Evolutionary conservation across 1,139 yeast species (phyloP).

Genomic region (Diutina scorzettiae): DNA sequence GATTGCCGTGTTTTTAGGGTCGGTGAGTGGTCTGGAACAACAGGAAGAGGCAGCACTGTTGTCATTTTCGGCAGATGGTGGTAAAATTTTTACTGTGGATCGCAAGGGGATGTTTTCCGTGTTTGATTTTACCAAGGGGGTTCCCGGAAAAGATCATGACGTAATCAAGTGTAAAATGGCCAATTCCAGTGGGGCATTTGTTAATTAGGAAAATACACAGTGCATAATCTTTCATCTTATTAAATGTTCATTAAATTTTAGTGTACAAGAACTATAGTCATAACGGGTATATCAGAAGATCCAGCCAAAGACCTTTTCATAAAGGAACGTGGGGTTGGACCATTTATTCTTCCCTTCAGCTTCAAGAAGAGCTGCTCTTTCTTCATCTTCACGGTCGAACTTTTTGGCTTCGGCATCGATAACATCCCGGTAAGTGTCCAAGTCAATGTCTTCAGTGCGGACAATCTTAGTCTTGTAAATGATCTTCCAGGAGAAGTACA

Average conservation of each 20-base stretch:
- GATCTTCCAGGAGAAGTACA: conserved; percentile 49
- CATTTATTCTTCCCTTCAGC: conserved; percentile 30
- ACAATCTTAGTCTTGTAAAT: conserved; percentile 39
- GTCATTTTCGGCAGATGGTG: conserved; percentile 70
- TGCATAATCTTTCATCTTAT: background rate
- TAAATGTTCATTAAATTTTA: background rate
- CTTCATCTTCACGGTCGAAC: conserved; percentile 31
- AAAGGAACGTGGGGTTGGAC: conserved; percentile 34
- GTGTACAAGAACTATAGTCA: conserved; percentile 4
- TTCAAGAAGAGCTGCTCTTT: conserved; percentile 31
- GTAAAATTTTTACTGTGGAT: conserved; percentile 63
- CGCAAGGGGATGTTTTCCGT: conserved; percentile 68
- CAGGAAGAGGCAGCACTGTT: conserved; percentile 65
- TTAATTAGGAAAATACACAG: background rate
- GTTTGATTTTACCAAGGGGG: conserved; percentile 81
- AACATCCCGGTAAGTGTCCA: conserved; percentile 50
- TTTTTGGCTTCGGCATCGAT: conserved; percentile 58
- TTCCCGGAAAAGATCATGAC: conserved; percentile 64
- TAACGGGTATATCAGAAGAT: conserved; percentile 23
- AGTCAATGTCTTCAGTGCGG: conserved; percentile 47
- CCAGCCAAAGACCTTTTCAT: conserved; percentile 45
- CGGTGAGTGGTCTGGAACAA: conserved; percentile 62
- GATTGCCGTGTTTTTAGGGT: conserved; percentile 62
- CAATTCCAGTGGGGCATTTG: conserved; percentile 9
- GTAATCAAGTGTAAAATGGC: conserved; percentile 62